Base-by-base conservation (phyloP, 441 rosid genomes). In the Brassica balearica region DNA sequence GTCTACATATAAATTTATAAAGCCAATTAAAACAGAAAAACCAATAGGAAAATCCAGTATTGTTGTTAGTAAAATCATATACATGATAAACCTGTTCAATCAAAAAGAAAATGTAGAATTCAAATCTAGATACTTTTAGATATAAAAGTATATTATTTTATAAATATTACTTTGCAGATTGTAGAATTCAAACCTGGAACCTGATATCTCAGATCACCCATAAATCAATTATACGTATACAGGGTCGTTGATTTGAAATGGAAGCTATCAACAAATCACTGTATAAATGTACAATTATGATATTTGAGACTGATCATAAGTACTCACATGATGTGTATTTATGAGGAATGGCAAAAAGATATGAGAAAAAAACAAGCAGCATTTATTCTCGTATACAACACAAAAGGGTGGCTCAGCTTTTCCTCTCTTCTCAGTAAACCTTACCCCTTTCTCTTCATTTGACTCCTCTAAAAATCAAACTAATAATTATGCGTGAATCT, bases 321-420 rank as follows among this genome's bases (percentile, higher is more conserved):
- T 25, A 43, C 46, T 75, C 65, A 75, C 80, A 71, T 76, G 77
- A 80, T 25, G 20, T 48, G 62, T 48, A 66, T 71, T 75, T 71
- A 80, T 61, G 80, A 80, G 80, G 74, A 25, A 72, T 76, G 77
- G 76, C 68, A 55, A 60, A 71, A 77, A 55, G 46, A 77, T 22
- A 12, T 55, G 8, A 19, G 12, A 66, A 58, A 10, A 5, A 48
- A 56, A 64, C 12, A 41, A 56, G 68, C 56, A 76, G 66, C 74
- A 76, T 72, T 80, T 76, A 80, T 76, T 76, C 83, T 80, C 77
- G 83, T 76, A 80, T 76, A 60, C 76, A 62, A 11, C 80, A 80
- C 70, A 71, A 75, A 65, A 34, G 77, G 80, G 73, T 71, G 53
- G 66, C 12, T 75, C 83, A 80, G 80, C 77, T 75, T 80, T 80